Base-by-base conservation (phyloP, 2,329 filamentous ascomycete species). In the Rutstroemia sydowiana region DNA sequence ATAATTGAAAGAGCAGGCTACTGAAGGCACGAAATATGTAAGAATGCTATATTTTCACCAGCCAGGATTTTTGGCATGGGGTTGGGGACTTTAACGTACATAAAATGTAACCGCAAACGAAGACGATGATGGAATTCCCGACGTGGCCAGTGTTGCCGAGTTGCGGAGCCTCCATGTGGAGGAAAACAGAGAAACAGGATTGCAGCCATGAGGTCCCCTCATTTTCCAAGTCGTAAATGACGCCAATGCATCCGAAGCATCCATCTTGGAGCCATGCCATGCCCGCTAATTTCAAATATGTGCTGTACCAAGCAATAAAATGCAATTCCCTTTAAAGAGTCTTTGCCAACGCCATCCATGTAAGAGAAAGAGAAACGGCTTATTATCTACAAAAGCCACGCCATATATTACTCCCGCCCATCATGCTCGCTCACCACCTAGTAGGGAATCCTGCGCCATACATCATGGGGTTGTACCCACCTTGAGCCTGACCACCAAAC, bases 401-500 rank as follows among this genome's bases (percentile, higher is more conserved):
- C 54, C 47, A 55, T 32, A 45, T 47, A 58, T 54, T 62, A 65
- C 60, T 60, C 60, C 62, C 40, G 31, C 50, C 43, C 28, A 46
- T 52, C 41, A 50, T 37, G 43, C 48, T 34, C 55, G 40, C 70
- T 72, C 74, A 88, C 85, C 85, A 90, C 68, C 85, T 77, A 66
- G 76, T 75, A 69, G 84, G 83, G 28, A 52, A 52, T 21, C 49
- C 44, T 42, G 34, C 49, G 3, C 74, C 74, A 69, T 95, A 95
- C 79, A 95, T 87, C 81, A 88, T 86, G 72, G 82, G 80, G 69
- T 87, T 90, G 82, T 95, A 95, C 86, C 88, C 90, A 93, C 89
- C 89, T 92, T 95, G 87, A 69, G 75, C 78, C 78, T 85, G 86
- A 74, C 87, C 87, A 74, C 85, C 85, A 75, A 93, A 95, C 72